Evolutionary conservation across 768 basidiomycete species (phyloP), one percentile per base, ranked within the genome.

Genomic region (Dentipellis fragilis): DNA sequence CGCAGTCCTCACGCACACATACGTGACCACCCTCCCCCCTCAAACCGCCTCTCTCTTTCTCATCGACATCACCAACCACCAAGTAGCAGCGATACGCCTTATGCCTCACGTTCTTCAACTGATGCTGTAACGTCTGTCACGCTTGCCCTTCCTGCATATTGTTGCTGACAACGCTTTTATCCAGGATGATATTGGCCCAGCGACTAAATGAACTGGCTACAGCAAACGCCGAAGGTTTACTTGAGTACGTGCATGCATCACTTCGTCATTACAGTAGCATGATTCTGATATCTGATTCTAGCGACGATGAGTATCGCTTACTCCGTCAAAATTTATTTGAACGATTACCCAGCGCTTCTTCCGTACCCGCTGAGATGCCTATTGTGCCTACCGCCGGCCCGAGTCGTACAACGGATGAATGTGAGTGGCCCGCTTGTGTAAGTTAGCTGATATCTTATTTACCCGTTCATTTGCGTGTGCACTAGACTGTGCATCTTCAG

Each of bases 271-370:
- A 51, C 37, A 49, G 21, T 19, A 49, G 39, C 35, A 54, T 29
- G 16, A 47, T 56, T 36, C 49, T 56, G 34, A 50, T 45, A 55
- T 39, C 22, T 35, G 7, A 56, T 23, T 52, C 8, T 67, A 92
- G 90, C 65, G 87, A 92, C 68, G 87, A 91, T 61, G 90, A 90
- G 66, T 92, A 92, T 66, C 83, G 89, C 51, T 68, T 92, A 45
- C 77, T 93, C 11, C 83, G 90, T 46, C 89, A 90, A 68, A 89
- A 84, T 64, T 73, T 93, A 39, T 92, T 93, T 62, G 87, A 91
- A 66, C 80, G 90, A 52, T 81, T 89, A 63, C 77, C 87, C 14
- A 80, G 71, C 58, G 76, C 73, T 51, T 71, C 79, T 22, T 64
- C 72, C 9, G 74, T 87, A 19, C 86, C 87, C 5, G 73, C 76